phyloP scores from a whole-genome alignment of 2,329 filamentous ascomycete genomes.

The Lojkania enalia region DNA sequence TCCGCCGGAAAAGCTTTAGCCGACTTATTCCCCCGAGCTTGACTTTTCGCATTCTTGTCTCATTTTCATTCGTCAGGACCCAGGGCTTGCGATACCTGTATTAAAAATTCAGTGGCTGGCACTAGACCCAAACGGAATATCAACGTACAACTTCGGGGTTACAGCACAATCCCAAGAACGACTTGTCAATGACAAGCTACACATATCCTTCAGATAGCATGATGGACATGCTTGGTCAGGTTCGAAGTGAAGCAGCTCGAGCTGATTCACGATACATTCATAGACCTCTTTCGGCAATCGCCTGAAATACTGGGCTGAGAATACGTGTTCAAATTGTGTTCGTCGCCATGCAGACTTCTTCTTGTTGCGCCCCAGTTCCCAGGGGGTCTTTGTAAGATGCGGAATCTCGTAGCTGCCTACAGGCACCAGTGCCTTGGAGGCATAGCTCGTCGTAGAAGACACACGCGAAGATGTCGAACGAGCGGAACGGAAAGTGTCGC shows the following conservation, averaged over 20 bases:
- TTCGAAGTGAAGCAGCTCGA: slow-evolving; percentile 50
- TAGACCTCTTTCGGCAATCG: slow-evolving; percentile 58
- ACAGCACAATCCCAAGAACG: slow-evolving; percentile 60
- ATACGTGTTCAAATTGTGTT: slow-evolving; percentile 14
- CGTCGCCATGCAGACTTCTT: slow-evolving; percentile 37
- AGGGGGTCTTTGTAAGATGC: slow-evolving; percentile 40
- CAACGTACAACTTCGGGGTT: slow-evolving; percentile 54
- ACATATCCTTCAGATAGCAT: slow-evolving; percentile 59
- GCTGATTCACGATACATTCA: slow-evolving; percentile 56
- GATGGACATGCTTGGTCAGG: slow-evolving; percentile 51
- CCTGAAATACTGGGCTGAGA: slow-evolving; percentile 46
- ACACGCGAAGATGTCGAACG: slow-evolving; percentile 5
- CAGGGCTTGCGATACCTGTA: slow-evolving; percentile 56
- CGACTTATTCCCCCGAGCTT: slow-evolving; percentile 54
- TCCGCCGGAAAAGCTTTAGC: slow-evolving; percentile 58
- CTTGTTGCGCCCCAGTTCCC: slow-evolving; percentile 43
- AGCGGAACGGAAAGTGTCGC: slow-evolving; percentile 4
- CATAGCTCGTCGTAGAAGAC: slow-evolving; percentile 2
- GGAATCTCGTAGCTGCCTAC: slow-evolving; percentile 18
- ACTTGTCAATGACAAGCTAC: slow-evolving; percentile 57
- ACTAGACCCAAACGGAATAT: slow-evolving; percentile 4
- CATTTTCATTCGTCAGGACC: slow-evolving; percentile 51
- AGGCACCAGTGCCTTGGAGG: not conserved
- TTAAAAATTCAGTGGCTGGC: not conserved
- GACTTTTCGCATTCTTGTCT: slow-evolving; percentile 38